Conservation (phyloP, 805 yeast species). For the Wickerhamomyces xylosicus region DNA sequence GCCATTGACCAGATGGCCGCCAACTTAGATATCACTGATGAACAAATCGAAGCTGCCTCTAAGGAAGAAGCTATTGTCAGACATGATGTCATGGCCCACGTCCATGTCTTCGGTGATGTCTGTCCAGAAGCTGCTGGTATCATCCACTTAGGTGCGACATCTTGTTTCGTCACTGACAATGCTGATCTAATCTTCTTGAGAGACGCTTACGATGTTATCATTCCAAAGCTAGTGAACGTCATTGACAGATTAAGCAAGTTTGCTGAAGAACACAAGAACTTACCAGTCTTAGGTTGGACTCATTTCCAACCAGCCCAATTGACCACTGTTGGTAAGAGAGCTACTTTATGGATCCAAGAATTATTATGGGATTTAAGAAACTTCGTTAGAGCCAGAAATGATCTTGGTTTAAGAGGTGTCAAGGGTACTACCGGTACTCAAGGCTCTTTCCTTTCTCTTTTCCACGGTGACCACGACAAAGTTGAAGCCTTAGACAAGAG, state of each 20-base stretch:
- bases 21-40: slow-evolving; percentile 80
- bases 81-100: slow-evolving; percentile 99
- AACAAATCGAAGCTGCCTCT: slow-evolving; percentile 81
- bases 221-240: slow-evolving; percentile 93
- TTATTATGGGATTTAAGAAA: slow-evolving; percentile 96
- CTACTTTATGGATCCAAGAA: slow-evolving; percentile 96
- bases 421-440: slow-evolving; percentile 99
- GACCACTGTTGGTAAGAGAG: slow-evolving; percentile 97
- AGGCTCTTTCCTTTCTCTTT: slow-evolving; percentile 88
- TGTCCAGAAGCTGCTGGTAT: slow-evolving; percentile 97
- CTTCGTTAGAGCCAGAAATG: slow-evolving; percentile 91
- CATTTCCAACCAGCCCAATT: slow-evolving; percentile 99
- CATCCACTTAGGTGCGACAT: slow-evolving; percentile 96
- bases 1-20: slow-evolving; percentile 80
- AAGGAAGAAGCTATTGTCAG: slow-evolving; percentile 95
- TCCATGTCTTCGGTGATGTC: slow-evolving; percentile 85
- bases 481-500: slow-evolving; percentile 88
- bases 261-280: slow-evolving; percentile 85
- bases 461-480: slow-evolving; percentile 95
- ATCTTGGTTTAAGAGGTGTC: slow-evolving; percentile 93
- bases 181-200: slow-evolving; percentile 95
- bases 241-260: slow-evolving; percentile 82
- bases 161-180: slow-evolving; percentile 95
- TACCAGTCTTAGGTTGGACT: slow-evolving; percentile 98
- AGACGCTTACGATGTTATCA: slow-evolving; percentile 87